These are phyloP conservation scores for Lojkania enalia DNA, from an alignment of 2,329 filamentous ascomycete species.

Conservation along the genomic window DNA sequence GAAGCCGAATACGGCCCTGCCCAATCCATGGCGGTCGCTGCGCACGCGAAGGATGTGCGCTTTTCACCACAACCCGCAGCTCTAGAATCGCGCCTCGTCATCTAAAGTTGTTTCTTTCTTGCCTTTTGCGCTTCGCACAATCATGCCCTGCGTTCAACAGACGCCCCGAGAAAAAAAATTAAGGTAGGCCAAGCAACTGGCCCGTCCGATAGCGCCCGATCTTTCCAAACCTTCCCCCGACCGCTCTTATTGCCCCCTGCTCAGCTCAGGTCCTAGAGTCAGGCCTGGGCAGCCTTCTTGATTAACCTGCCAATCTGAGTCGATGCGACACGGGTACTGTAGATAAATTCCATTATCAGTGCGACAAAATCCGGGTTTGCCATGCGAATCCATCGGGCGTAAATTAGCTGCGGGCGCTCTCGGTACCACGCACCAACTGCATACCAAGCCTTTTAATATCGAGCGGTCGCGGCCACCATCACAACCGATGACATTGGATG, in stretches of 20 bases:
- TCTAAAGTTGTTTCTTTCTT: constrained; percentile 1
- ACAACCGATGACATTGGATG: constrained; percentile 1
- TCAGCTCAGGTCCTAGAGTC: background rate
- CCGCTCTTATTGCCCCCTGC: constrained; percentile 1
- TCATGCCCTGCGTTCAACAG: background rate
- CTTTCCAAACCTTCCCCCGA: constrained; percentile 10
- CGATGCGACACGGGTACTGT: constrained; percentile 4
- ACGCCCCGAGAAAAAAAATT: constrained; percentile 20
- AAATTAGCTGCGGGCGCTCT: constrained; percentile 11
- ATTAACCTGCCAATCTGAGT: constrained; percentile 11
- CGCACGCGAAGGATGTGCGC: background rate
- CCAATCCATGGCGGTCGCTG: background rate
- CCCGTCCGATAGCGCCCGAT: constrained; percentile 28
- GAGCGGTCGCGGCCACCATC: constrained; percentile 3
- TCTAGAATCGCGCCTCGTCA: constrained; percentile 18
- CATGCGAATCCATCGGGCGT: constrained; percentile 1
- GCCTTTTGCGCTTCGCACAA: background rate
- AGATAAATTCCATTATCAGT: constrained; percentile 9
- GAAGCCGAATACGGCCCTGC: constrained; percentile 12
- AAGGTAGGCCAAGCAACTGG: constrained; percentile 41
- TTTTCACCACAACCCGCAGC: background rate
- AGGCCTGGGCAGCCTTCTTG: background rate
- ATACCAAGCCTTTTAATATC: constrained; percentile 17
- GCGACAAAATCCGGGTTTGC: constrained; percentile 13
- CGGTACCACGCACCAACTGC: constrained; percentile 12